Percentiles rank a stretch among this genome's conserved stretches.
phyloP scores from a whole-genome alignment of 768 basidiomycete genomes.

The Boletus rex-veris region DNA sequence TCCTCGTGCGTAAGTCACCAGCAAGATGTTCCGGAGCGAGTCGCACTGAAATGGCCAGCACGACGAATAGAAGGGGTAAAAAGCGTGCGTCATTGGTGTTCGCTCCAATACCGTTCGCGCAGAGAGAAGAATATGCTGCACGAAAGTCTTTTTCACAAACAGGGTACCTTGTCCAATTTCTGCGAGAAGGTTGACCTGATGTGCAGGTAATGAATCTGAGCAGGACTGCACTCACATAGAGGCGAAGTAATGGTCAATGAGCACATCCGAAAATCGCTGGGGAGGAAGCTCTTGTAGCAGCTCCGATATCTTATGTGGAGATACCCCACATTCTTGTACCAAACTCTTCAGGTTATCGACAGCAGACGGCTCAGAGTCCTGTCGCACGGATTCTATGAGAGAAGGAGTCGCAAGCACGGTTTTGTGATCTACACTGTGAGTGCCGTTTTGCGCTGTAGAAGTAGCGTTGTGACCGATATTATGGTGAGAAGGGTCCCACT shows the following conservation, averaged over 20 bases:
- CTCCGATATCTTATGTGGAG: constrained; percentile 86
- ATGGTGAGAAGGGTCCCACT: constrained; percentile 24
- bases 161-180: constrained; percentile 94
- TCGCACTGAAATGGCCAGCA: constrained; percentile 82
- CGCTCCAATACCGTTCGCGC: constrained; percentile 56
- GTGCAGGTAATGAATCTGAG: background rate
- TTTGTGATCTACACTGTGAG: constrained; percentile 27
- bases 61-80: constrained; percentile 89
- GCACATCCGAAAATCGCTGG: constrained; percentile 64
- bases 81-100: constrained; percentile 79
- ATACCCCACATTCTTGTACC: constrained; percentile 89
- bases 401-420: constrained; percentile 25
- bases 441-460: constrained; percentile 21
- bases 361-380: constrained; percentile 47
- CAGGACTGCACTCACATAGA: constrained; percentile 50
- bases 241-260: constrained; percentile 80
- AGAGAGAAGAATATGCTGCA: constrained; percentile 60
- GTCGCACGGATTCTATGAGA: constrained; percentile 42
- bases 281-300: constrained; percentile 87
- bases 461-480: constrained; percentile 7
- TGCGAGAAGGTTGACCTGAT: constrained; percentile 26
- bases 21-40: constrained; percentile 82
- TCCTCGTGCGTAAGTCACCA: constrained; percentile 71
- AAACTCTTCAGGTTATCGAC: constrained; percentile 82
- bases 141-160: constrained; percentile 84